These are phyloP conservation scores for Colletotrichum higginsianum DNA, from an alignment of 2,329 filamentous ascomycete species.

Conservation along the genomic window DNA sequence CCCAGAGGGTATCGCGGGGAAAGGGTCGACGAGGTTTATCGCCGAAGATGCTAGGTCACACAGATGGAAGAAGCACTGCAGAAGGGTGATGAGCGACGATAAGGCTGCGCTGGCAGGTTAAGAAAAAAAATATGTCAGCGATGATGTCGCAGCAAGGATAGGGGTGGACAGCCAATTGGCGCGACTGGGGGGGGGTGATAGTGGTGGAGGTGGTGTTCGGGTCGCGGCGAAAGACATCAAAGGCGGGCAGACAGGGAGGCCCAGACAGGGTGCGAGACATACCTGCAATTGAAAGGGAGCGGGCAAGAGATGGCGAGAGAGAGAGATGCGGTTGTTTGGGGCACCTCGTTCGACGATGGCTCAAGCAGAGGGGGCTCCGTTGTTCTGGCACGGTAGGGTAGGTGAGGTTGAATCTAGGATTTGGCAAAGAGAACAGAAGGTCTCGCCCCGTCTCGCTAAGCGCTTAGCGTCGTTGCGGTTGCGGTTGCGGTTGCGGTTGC, in stretches of 20 bases:
- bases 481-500: too few species aligned
- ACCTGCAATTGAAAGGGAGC: constrained; percentile 37
- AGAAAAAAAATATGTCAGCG: constrained; percentile 39
- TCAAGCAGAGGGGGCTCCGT: constrained; percentile 27
- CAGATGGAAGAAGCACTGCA: constrained; percentile 14
- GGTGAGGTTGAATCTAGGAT: constrained; percentile 40
- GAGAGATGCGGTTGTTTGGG: constrained; percentile 10
- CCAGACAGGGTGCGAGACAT: constrained; percentile 11
- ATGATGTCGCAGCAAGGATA: constrained; percentile 43
- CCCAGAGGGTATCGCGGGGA: constrained; percentile 24
- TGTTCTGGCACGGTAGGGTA: constrained; percentile 27
- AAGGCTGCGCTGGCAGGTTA: constrained; percentile 39
- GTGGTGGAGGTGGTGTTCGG: neutral
- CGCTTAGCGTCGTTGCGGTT: constrained; percentile 44
- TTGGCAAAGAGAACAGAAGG: constrained; percentile 42
- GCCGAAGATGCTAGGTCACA: neutral
- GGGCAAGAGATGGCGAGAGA: neutral
- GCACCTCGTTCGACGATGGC: constrained; percentile 33
- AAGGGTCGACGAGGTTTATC: constrained; percentile 2
- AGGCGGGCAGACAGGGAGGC: neutral
- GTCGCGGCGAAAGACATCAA: constrained; percentile 5
- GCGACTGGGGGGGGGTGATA: constrained; percentile 1
- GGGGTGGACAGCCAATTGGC: constrained; percentile 42
- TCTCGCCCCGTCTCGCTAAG: constrained; percentile 48
- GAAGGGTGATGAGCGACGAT: constrained; percentile 20